A percentile compares a stretch with the other conserved stretches of the same genome.
These are phyloP conservation scores for Hypoxylon perforatum DNA, from an alignment of 495 filamentous ascomycete genomes.

Conservation along the genomic window DNA sequence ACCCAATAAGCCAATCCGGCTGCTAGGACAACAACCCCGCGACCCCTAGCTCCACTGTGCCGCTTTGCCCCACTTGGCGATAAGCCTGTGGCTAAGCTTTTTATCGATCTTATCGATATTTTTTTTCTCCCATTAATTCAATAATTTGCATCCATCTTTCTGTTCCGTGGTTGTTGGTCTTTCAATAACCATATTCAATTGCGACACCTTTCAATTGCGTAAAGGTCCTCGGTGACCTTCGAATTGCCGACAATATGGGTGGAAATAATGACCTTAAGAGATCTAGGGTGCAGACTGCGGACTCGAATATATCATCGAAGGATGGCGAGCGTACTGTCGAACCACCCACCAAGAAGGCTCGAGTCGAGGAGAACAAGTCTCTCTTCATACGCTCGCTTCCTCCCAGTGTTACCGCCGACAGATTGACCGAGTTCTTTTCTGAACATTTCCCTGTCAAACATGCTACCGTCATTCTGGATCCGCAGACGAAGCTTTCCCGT, in stretches of 20 bases:
- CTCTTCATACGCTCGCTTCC: constrained; percentile 93
- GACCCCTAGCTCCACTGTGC: neutral
- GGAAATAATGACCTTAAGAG: constrained; percentile 50
- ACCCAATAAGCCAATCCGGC: constrained; percentile 22
- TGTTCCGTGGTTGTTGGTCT: neutral
- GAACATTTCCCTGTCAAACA: constrained; percentile 94
- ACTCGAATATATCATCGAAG: constrained; percentile 36
- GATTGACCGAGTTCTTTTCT: constrained; percentile 87
- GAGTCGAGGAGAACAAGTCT: constrained; percentile 66
- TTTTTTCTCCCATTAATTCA: neutral
- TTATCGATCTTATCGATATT: neutral
- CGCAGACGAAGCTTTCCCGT: constrained; percentile 81
- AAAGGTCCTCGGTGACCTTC: neutral
- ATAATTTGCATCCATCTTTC: neutral
- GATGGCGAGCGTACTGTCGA: constrained; percentile 35
- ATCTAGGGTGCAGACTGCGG: constrained; percentile 32
- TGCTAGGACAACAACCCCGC: constrained; percentile 40
- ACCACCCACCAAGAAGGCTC: constrained; percentile 55
- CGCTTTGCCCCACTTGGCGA: neutral
- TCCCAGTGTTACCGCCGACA: constrained; percentile 79
- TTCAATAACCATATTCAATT: neutral
- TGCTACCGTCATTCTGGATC: constrained; percentile 85
- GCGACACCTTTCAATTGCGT: neutral
- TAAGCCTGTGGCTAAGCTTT: constrained; percentile 7
- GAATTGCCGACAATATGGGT: constrained; percentile 43